Base-by-base conservation (phyloP, 148 eudicot genomes). In the Simmondsia chinensis region DNA sequence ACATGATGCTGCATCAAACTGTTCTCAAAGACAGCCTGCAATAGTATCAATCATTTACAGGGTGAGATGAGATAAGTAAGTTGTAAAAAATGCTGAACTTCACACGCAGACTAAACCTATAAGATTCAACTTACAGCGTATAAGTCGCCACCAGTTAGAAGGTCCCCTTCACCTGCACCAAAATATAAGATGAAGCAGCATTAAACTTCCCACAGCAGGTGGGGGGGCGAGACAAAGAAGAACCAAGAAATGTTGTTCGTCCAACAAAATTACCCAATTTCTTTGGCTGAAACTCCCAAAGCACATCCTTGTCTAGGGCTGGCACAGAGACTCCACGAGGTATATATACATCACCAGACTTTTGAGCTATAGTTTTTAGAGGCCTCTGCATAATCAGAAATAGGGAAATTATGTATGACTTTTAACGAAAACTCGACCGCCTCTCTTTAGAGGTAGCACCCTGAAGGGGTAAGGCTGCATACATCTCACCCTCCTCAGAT, bases 261-360 rank as follows among this genome's bases (percentile, higher is more conserved):
- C 16, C 31, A 20, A 19, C 1, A 39, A 15, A n/a, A 24, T 33
- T 56, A 85, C 97, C 94, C 47, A 86, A 45, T 63, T 79, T 86
- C 56, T 72, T 93, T 33, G 99, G 99, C 64, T 82, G 75, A 56
- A 93, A 93, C 26, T 93, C 99, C 99, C 99, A 93, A 21, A 86
- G 89, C 4, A 60, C 71, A 45, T 93, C 95, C 60, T 80, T 86
- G 73, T 93, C 99, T 23, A 86, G 82, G 15, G 96, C 83, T 26
- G 96, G 95, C 30, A 91, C 99, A 51, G 94, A 56, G 35, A 91
- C 99, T 68, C 99, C 99, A 66, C 96, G 96, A 60, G 99, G 99
- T 13, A 91, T 91, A 56, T 86, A 91, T 39, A 91, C 99, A 82
- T 91, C 99, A 37, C 94, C 94, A 45, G 89, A 86, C 53, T 34